Evolutionary conservation across 208 protist species (phyloP).

Genomic region (Acanthamoeba culbertsoni): DNA sequence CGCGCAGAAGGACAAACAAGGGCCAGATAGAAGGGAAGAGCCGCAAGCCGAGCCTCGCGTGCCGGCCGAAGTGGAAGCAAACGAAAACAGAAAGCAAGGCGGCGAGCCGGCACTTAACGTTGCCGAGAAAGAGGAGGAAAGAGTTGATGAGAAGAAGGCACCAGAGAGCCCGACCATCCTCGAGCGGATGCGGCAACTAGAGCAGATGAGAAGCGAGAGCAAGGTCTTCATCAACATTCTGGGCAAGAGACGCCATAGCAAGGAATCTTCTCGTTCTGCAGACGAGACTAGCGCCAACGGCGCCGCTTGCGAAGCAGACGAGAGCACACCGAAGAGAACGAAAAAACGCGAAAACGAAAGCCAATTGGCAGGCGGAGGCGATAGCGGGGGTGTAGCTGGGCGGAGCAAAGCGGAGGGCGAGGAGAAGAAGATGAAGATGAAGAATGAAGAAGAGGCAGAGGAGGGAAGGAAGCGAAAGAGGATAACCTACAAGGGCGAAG

Average conservation of each 20-base stretch:
- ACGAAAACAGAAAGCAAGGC: neutral
- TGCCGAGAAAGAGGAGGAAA: neutral
- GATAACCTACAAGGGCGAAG: neutral
- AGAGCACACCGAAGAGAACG: neutral
- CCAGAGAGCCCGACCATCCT: conserved; percentile 4
- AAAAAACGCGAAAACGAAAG: no score
- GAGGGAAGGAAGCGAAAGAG: neutral
- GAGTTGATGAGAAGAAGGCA: neutral
- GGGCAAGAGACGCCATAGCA: neutral
- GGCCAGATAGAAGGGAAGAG: no score
- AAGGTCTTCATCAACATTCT: neutral
- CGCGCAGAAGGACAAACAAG: no score
- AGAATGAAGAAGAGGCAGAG: neutral
- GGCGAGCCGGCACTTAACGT: neutral
- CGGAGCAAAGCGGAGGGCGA: no score
- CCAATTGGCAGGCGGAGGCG: no score
- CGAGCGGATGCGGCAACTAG: neutral
- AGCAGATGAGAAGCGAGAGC: neutral
- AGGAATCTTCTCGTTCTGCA: neutral
- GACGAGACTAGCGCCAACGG: neutral
- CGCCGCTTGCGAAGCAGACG: neutral
- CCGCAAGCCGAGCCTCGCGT: no score
- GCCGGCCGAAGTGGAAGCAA: no score
- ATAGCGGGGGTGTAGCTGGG: no score
- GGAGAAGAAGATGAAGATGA: neutral